A percentile compares a stretch with the other conserved stretches of the same genome.
These are phyloP conservation scores for Penicillium paradoxum DNA, from an alignment of 495 filamentous ascomycete species.

Conservation along the genomic window DNA sequence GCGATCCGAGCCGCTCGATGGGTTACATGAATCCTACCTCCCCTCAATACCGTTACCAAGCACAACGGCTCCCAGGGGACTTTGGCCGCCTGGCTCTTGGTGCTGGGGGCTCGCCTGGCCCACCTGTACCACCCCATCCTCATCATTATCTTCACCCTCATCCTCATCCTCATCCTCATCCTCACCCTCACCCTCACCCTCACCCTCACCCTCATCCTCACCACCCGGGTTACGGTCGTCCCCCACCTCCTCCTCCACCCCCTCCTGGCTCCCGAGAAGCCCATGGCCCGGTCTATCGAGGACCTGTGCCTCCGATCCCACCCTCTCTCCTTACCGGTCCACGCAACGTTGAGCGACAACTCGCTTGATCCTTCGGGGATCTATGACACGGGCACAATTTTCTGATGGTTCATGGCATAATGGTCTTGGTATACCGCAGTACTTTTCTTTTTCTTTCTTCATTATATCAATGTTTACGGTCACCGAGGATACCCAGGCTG, in stretches of 20 bases:
- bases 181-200: constrained; percentile 9
- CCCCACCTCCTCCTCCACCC: constrained; percentile 18
- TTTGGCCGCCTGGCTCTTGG: constrained; percentile 23
- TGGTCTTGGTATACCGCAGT: not conserved
- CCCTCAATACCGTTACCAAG: constrained; percentile 18
- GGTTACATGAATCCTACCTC: constrained; percentile 17
- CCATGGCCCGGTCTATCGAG: constrained; percentile 14
- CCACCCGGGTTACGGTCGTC: constrained; percentile 11
- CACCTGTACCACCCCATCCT: constrained; percentile 13
- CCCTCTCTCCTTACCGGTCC: constrained; percentile 32
- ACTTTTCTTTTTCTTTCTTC: not conserved
- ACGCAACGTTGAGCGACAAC: constrained; percentile 37
- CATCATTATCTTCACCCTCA: constrained; percentile 9
- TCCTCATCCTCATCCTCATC: not conserved
- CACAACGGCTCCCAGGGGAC: constrained; percentile 35
- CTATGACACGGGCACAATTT: not conserved
- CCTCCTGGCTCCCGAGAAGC: constrained; percentile 19
- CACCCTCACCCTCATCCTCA: constrained; percentile 4
- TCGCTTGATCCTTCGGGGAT: constrained; percentile 24
- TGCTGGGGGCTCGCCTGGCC: not conserved
- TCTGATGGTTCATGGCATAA: not conserved
- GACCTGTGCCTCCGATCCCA: constrained; percentile 25
- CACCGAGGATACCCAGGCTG: constrained; percentile 10
- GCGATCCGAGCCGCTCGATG: constrained; percentile 26
- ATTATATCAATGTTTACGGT: not conserved